Evolutionary conservation across 306 rosid genomes (phyloP).

Genomic region (Coriaria nepalensis): DNA sequence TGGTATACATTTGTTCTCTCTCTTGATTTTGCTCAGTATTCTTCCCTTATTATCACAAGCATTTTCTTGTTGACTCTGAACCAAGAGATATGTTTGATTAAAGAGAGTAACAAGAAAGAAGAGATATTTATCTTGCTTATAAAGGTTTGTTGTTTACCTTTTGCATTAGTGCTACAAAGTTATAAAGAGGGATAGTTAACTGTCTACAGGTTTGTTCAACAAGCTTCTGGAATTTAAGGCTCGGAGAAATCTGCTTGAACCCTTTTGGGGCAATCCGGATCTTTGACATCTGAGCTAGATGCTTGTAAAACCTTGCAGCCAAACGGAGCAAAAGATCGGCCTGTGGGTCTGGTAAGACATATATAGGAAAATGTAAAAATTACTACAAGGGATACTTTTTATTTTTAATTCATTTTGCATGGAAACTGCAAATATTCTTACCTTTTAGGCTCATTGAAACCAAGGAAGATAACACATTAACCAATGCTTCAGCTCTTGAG

Average conservation of each 20-base stretch:
- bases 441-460: slow-evolving; percentile 25
- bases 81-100: too few species aligned
- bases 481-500: slow-evolving; percentile 22
- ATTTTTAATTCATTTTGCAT: too few species aligned
- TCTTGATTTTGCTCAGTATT: slow-evolving; percentile 23
- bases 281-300: slow-evolving; percentile 28
- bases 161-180: slow-evolving; percentile 21
- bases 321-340: slow-evolving; percentile 23
- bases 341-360: slow-evolving; percentile 31
- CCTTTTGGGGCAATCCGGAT: slow-evolving; percentile 29
- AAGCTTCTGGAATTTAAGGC: slow-evolving; percentile 25
- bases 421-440: slow-evolving; percentile 11
- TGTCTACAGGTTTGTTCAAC: slow-evolving; percentile 32
- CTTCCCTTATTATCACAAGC: slow-evolving; percentile 13
- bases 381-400: too few species aligned
- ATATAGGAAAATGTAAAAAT: too few species aligned
- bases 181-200: slow-evolving; percentile 25
- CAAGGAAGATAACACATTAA: slow-evolving; percentile 22
- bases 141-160: too few species aligned
- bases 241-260: slow-evolving; percentile 25
- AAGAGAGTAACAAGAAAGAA: too few species aligned
- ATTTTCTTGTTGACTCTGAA: slow-evolving; percentile 26
- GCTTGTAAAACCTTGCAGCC: slow-evolving; percentile 27
- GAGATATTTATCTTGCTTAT: too few species aligned
- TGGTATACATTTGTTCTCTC: slow-evolving; percentile 30